These are phyloP conservation scores for Cardamine chenopodiifolia DNA, from an alignment of 345 rosid genomes.

Conservation along the genomic window DNA sequence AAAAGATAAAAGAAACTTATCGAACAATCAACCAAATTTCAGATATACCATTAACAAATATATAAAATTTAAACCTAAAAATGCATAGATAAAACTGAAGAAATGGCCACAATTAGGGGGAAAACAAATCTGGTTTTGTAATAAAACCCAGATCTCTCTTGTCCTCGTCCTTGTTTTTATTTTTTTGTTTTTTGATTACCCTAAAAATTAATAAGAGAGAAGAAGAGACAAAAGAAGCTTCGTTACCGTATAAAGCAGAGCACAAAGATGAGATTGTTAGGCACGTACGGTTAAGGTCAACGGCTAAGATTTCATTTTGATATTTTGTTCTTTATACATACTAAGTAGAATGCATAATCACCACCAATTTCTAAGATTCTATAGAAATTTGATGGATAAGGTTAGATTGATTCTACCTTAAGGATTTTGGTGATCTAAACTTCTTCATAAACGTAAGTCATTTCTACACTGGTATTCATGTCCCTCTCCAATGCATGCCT, in stretches of 20 bases:
- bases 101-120: background rate
- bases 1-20: constrained; percentile 41
- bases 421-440: too few relatives aligned
- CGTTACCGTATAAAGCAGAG: constrained; percentile 31
- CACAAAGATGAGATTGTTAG: constrained; percentile 11
- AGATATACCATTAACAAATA: background rate
- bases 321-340: too few relatives aligned
- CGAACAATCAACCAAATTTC: constrained; percentile 32
- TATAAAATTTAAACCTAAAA: background rate
- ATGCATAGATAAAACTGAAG: constrained; percentile 2
- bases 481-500: too few relatives aligned
- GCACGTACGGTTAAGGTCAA: background rate
- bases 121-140: constrained; percentile 36
- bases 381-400: too few relatives aligned
- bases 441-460: too few relatives aligned
- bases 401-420: too few relatives aligned
- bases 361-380: too few relatives aligned
- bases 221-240: constrained; percentile 7
- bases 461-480: too few relatives aligned
- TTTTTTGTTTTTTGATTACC: background rate
- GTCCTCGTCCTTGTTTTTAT: constrained; percentile 6
- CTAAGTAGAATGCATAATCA: too few relatives aligned
- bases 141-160: constrained; percentile 42
- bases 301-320: too few relatives aligned
- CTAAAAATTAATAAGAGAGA: constrained; percentile 5